Base-by-base conservation (phyloP, 1,284 basidiomycete genomes). In the Microbotryum violaceum region DNA sequence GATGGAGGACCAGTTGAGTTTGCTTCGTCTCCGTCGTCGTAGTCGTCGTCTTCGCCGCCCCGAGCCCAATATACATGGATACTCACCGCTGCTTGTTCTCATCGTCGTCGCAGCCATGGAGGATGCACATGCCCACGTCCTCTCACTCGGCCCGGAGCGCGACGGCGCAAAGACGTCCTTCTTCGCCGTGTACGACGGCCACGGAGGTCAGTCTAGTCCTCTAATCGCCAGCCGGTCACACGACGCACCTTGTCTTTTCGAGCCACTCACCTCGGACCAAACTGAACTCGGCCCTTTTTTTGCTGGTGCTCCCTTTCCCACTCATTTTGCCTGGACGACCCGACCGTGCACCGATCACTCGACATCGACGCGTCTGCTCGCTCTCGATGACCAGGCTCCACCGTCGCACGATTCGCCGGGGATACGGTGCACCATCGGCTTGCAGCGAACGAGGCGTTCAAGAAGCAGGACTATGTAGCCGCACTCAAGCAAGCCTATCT, bases 171-270 rank as follows among this genome's bases (percentile, higher is more conserved):
- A 67, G 57, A 70, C 70, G n/a, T 78, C 78, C 1, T 94, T 97
- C 77, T 97, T 97, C 72, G 94, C 89, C 45, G 93, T 99, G 2
- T 98, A 97, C 74, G 96, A 99, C 77, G 96, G 96, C 25, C 96
- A 99, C 74, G 96, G 96, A 65, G 96, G 91, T 92, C 73, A 67
- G 86, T 77, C 44, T n/a, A 42, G 37, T 42, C 37, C 9, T 42
- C 37, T 42, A 6, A 42, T 42, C 12, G 14, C 14, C 37, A 14
- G 18, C 16, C 37, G 37, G 37, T 12, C 37, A 16, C 37, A 18
- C 37, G 14, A 42, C 9, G 16, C 37, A 16, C 14, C 37, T 42
- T 6, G 5, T 42, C 37, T 42, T 16, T 6, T 42, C 37, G 37
- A 42, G 4, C 4, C 5, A 16, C 37, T 18, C 37, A 18, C 37